Percentiles rank a stretch among this genome's conserved stretches.
Conservation (phyloP, 352 stramenopile species). For the Stramenopiles sp. region DNA sequence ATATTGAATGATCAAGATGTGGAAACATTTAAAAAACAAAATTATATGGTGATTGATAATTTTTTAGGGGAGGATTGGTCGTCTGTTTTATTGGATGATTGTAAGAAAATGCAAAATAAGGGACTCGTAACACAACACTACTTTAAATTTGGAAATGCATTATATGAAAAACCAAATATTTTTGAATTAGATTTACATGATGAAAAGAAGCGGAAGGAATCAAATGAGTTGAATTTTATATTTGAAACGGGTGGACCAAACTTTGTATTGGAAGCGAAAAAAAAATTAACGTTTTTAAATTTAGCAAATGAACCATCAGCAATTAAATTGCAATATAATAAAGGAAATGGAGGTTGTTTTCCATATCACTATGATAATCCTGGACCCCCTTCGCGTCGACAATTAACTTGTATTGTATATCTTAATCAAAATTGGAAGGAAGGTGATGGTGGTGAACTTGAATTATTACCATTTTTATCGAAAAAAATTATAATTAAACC, state of each 20-base stretch:
- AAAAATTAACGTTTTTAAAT: conserved; percentile 23
- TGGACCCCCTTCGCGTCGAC: conserved; percentile 41
- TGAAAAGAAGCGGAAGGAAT: conserved; percentile 27
- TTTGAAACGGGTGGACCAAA: conserved; percentile 32
- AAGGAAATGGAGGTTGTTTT: conserved; percentile 42
- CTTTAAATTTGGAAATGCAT: conserved; percentile 35
- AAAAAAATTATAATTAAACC: conserved; percentile 32
- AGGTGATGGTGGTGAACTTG: conserved; percentile 42
- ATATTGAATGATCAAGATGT: background rate
- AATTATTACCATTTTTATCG: conserved; percentile 44
- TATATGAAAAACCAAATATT: conserved; percentile 44
- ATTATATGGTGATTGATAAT: conserved; percentile 40
- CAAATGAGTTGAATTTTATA: conserved; percentile 39
- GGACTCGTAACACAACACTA: conserved; percentile 46
- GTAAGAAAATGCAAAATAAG: conserved; percentile 32
- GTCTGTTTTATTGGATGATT: conserved; percentile 34
- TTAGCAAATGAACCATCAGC: conserved; percentile 27
- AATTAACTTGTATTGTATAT: conserved; percentile 49
- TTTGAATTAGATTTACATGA: conserved; percentile 53
- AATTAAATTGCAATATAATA: conserved; percentile 51
- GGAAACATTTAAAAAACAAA: conserved; percentile 11
- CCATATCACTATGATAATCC: conserved; percentile 58
- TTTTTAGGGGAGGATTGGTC: conserved; percentile 37
- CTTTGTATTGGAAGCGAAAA: conserved; percentile 28
- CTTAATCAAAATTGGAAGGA: conserved; percentile 41